phyloP scores from a whole-genome alignment of 192 early-diverging fungal species.

The Podila minutissima region DNA sequence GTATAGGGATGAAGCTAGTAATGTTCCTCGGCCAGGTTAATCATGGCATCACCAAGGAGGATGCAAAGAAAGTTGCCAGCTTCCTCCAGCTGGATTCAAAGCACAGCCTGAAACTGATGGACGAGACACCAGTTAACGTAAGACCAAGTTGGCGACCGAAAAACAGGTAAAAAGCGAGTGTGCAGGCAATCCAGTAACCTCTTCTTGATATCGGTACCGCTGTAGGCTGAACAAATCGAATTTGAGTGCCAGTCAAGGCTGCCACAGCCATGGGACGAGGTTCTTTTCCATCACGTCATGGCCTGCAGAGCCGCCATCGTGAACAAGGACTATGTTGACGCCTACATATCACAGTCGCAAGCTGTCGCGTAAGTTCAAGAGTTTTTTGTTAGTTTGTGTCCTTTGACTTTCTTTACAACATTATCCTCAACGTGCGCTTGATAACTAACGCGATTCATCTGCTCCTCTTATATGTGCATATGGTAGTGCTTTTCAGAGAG shows the following conservation, averaged over 20 bases:
- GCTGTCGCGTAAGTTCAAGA: conserved; percentile 55
- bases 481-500: conserved; percentile 60
- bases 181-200: background rate
- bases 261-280: conserved; percentile 57
- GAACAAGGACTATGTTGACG: conserved; percentile 43
- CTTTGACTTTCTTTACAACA: background rate
- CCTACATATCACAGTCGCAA: conserved; percentile 56
- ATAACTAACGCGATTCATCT: background rate
- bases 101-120: conserved; percentile 25
- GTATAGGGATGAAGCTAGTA: conserved; percentile 20
- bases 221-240: conserved; percentile 25
- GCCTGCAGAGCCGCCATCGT: conserved; percentile 25
- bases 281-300: conserved; percentile 51
- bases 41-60: conserved; percentile 21
- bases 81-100: conserved; percentile 20
- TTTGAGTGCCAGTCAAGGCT: conserved; percentile 22
- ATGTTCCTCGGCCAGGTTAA: conserved; percentile 40
- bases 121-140: conserved; percentile 25
- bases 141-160: background rate
- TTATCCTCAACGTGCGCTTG: background rate
- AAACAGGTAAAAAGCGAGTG: no score
- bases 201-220: background rate
- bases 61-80: conserved; percentile 23
- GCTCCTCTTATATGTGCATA: background rate
- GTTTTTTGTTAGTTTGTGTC: background rate